Evolutionary conservation across 129 eudicot genomes (phyloP).

Genomic region (Rutidosis leptorrhynchoides): DNA sequence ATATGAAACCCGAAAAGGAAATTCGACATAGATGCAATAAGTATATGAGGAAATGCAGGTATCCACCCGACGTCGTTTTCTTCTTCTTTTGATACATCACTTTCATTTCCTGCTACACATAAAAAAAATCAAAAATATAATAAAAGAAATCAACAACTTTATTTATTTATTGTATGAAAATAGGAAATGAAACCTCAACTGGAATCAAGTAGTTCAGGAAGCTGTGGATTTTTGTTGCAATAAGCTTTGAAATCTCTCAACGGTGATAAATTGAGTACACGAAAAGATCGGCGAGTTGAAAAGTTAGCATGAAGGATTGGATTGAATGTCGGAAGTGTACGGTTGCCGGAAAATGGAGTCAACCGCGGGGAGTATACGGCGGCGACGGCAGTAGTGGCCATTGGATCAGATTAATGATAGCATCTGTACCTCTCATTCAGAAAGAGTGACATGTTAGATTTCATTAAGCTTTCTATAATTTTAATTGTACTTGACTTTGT

Average conservation of each 20-base stretch:
- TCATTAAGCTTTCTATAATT: too few relatives aligned
- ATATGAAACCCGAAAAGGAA: slow-evolving; percentile 87
- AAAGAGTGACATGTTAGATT: too few relatives aligned
- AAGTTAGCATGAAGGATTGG: slow-evolving; percentile 2
- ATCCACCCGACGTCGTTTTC: slow-evolving; percentile 58
- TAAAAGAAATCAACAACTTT: not conserved
- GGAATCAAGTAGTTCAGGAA: slow-evolving; percentile 30
- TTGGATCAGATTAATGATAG: slow-evolving; percentile 23
- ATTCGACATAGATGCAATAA: slow-evolving; percentile 81
- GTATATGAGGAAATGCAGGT: slow-evolving; percentile 72
- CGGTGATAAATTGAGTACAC: not conserved
- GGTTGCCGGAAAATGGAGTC: slow-evolving; percentile 17
- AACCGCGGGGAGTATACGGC: slow-evolving; percentile 16
- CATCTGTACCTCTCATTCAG: too few relatives aligned
- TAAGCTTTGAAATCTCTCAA: slow-evolving; percentile 23
- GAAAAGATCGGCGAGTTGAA: slow-evolving; percentile 22
- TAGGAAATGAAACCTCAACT: slow-evolving; percentile 29
- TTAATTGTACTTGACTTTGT: too few relatives aligned
- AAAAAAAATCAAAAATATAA: slow-evolving; percentile 8
- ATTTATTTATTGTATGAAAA: not conserved
- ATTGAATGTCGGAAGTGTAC: slow-evolving; percentile 17
- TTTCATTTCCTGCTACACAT: slow-evolving; percentile 36
- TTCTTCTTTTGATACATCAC: slow-evolving; percentile 27
- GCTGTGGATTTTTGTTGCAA: slow-evolving; percentile 34
- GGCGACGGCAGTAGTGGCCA: slow-evolving; percentile 24